Percentiles rank a stretch among this genome's conserved stretches.
These are phyloP conservation scores for Peziza echinospora DNA, from an alignment of 495 filamentous ascomycete species.

Conservation along the genomic window DNA sequence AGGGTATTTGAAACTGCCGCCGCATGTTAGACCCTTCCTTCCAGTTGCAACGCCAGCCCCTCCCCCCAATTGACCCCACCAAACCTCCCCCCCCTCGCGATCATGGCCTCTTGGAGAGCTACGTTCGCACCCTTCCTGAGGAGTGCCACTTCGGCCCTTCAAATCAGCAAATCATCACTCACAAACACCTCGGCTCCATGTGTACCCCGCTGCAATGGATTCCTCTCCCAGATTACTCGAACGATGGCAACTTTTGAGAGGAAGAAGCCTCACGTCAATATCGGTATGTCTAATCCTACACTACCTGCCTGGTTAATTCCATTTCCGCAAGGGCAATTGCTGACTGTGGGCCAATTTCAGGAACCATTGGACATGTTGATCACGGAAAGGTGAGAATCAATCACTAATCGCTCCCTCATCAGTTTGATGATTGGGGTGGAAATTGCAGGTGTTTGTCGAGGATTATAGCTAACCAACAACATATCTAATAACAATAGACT, in stretches of 20 bases:
- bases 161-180: not conserved
- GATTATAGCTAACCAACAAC: no score
- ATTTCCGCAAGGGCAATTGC: not conserved
- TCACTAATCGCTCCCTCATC: no score
- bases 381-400: slow-evolving; percentile 67
- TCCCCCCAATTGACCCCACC: no score
- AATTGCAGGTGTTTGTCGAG: no score
- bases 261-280: slow-evolving; percentile 93
- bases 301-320: no score
- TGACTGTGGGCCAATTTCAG: slow-evolving; percentile 23
- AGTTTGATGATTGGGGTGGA: not conserved
- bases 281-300: slow-evolving; percentile 48
- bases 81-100: slow-evolving; percentile 1
- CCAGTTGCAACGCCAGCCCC: no score
- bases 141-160: slow-evolving; percentile 6
- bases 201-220: slow-evolving; percentile 8
- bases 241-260: slow-evolving; percentile 48
- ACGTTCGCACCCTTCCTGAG: slow-evolving; percentile 14
- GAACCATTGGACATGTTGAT: slow-evolving; percentile 98
- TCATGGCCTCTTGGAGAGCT: slow-evolving; percentile 21
- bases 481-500: slow-evolving; percentile 35
- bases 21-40: no score
- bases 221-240: slow-evolving; percentile 17
- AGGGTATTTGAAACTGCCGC: no score
- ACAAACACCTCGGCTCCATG: slow-evolving; percentile 7